A percentile compares a stretch with the other conserved stretches of the same genome.
Evolutionary conservation across 1,284 basidiomycete species (phyloP).

Genomic region (Melampsora abietis-canadensis): DNA sequence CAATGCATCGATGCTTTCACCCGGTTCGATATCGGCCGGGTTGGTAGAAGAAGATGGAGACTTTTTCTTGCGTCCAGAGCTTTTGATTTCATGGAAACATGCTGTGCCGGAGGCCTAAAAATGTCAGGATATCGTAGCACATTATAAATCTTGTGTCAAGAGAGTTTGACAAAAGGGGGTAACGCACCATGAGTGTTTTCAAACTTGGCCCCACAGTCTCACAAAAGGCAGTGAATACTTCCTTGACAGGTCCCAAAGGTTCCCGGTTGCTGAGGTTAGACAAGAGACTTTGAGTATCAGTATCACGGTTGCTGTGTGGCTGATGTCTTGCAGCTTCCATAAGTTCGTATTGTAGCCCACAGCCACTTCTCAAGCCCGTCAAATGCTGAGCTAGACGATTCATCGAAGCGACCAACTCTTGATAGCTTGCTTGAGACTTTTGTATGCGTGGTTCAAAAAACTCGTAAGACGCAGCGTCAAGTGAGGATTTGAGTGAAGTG

Average conservation of each 20-base stretch:
- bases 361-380: slow-evolving; percentile 77
- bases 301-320: slow-evolving; percentile 20
- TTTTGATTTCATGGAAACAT: slow-evolving; percentile 39
- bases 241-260: slow-evolving; percentile 46
- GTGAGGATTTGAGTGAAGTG: slow-evolving; percentile 74
- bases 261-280: slow-evolving; percentile 45
- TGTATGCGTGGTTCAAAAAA: slow-evolving; percentile 60
- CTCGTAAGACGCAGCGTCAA: slow-evolving; percentile 79
- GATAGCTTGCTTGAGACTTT: slow-evolving; percentile 64
- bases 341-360: slow-evolving; percentile 74
- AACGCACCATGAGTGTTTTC: slow-evolving; percentile 68
- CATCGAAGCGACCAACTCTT: slow-evolving; percentile 75
- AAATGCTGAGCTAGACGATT: slow-evolving; percentile 85
- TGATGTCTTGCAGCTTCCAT: slow-evolving; percentile 55
- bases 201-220: slow-evolving; percentile 76
- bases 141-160: background rate
- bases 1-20: slow-evolving; percentile 21
- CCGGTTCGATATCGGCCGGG: slow-evolving; percentile 9
- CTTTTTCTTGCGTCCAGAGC: background rate
- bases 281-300: slow-evolving; percentile 52
- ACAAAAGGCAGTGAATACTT: slow-evolving; percentile 75
- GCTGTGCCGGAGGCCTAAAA: slow-evolving; percentile 27
- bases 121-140: background rate
- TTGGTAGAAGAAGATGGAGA: background rate
- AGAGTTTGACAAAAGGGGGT: background rate